These are phyloP conservation scores for Chrysosporium keratinophilum DNA, from an alignment of 2,329 filamentous ascomycete species.

Conservation along the genomic window DNA sequence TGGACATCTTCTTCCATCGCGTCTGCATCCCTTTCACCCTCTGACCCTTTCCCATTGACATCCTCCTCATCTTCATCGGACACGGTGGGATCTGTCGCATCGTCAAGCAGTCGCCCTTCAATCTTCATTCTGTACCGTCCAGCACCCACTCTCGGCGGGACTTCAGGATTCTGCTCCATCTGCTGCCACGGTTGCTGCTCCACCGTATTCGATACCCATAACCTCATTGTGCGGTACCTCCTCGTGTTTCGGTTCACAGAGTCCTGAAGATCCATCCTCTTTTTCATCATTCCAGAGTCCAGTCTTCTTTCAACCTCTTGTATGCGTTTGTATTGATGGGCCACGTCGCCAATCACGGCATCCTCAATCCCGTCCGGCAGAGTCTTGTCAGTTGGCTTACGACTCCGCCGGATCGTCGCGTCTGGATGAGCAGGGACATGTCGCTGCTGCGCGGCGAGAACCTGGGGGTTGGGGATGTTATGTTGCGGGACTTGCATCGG, in stretches of 20 bases:
- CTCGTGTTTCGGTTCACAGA: conserved; percentile 64
- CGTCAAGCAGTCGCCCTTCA: conserved; percentile 71
- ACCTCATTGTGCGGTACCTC: conserved; percentile 72
- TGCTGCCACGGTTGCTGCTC: conserved; percentile 93
- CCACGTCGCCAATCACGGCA: conserved; percentile 69
- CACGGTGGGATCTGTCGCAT: conserved; percentile 47
- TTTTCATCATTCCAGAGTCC: conserved; percentile 88
- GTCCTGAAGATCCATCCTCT: conserved; percentile 82
- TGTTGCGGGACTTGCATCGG: conserved; percentile 32
- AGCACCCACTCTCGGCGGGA: conserved; percentile 50
- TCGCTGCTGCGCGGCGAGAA: conserved; percentile 28
- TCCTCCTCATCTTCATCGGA: conserved; percentile 44
- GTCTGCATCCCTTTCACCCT: conserved; percentile 37
- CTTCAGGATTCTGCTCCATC: conserved; percentile 48
- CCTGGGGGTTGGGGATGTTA: conserved; percentile 28
- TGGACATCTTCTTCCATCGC: conserved; percentile 53
- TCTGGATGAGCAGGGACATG: conserved; percentile 31
- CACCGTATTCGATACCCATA: conserved; percentile 92
- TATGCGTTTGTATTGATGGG: conserved; percentile 69
- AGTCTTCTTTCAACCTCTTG: conserved; percentile 78
- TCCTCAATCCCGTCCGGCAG: conserved; percentile 84
- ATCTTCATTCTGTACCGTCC: conserved; percentile 73
- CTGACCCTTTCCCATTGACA: conserved; percentile 31
- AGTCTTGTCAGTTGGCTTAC: conserved; percentile 89
- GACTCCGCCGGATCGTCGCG: conserved; percentile 63